Base-by-base conservation (phyloP, 169 alveolate species). In the Plasmodium gallinaceum region DNA sequence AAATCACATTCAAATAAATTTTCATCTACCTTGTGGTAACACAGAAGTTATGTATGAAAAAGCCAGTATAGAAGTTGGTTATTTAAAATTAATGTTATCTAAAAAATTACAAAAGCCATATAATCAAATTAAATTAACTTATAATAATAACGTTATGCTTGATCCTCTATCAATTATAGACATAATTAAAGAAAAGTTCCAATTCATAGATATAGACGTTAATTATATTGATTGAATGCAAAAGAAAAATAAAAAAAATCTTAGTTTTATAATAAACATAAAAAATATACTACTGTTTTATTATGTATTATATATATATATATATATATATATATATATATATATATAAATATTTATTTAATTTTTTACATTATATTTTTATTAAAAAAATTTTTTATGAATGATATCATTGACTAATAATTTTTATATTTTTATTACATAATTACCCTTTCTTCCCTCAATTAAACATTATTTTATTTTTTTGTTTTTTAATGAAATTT, bases 151-250 rank as follows among this genome's bases (percentile, higher is more conserved):
- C n/a, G 7, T 43, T 45, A 80, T 80, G 90, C 26, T 80, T 18
- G 73, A 80, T 54, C 83, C 83, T 10, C 42, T 80, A 60, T 80
- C 72, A 39, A 42, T 80, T 14, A 66, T 66, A 14, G 83, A 80
- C 37, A 71, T 80, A 45, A 80, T 57, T 20, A 61, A 54, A 70
- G 10, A 7, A 9, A 46, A 52, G 16, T 52, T 32, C 39, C 42
- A 43, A 24, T 18, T 26, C 37, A 54, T 80, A 4, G n/a, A 80
- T 71, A 68, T 66, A 45, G 20, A 51, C 18, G 90, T 80, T 24
- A 60, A 39, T 32, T 64, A 37, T 45, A 22, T 66, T 16, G 64
- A 52, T 32, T 72, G 24, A 32, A 42, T 39, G 20, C 4, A 37
- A 65, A 16, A 5, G 37, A n/a, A 52, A 52, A 48, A 48, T 48